Evolutionary conservation across 345 rosid genomes (phyloP), one percentile per base, ranked within the genome.

Genomic region (Hypericum androsaemum): DNA sequence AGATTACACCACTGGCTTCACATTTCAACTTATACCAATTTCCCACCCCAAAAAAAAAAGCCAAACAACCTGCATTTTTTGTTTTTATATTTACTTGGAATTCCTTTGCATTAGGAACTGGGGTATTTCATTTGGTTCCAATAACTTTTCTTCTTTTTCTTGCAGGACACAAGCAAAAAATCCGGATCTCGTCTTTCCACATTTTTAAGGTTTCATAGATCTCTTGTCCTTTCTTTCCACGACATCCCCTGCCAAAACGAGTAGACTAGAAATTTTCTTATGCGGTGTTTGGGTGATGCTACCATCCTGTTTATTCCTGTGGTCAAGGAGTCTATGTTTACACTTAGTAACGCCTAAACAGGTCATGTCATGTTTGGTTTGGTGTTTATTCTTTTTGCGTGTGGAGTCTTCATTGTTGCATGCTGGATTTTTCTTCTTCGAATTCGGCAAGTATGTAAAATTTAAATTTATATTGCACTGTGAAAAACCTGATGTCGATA

Each of bases 131-230:
- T n/a, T n/a, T n/a, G n/a, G 2, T 22, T 14, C 12, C 37, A 8
- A 22, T 48, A 42, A 53, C 62, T 11, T 70, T 46, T 52, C 43
- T 42, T 51, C 51, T 16, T 9, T 47, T 38, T n/a, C n/a, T 44
- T 53, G 32, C 83, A 90, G 96, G 98, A 90, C 64, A 79, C 96
- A 0, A 90, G 96, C 83, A 84, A 80, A 76, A 90, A 84, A 90
- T 90, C 58, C 96, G 80, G 69, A 77, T 90, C 43, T 73, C 85
- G 10, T 96, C 98, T 62, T 90, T 90, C 67, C 95, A 90, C 76
- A 87, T 90, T 70, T 90, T 90, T 69, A 90, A 90, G 94, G 98
- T 86, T 64, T 17, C 54, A 6, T 8, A n/a, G 16, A 48, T 36
- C 12, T 15, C 32, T 44, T 47, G 11, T 36, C 14, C 43, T 12